Base-by-base conservation (phyloP, 768 basidiomycete genomes). In the Tephrocybe sp. region DNA sequence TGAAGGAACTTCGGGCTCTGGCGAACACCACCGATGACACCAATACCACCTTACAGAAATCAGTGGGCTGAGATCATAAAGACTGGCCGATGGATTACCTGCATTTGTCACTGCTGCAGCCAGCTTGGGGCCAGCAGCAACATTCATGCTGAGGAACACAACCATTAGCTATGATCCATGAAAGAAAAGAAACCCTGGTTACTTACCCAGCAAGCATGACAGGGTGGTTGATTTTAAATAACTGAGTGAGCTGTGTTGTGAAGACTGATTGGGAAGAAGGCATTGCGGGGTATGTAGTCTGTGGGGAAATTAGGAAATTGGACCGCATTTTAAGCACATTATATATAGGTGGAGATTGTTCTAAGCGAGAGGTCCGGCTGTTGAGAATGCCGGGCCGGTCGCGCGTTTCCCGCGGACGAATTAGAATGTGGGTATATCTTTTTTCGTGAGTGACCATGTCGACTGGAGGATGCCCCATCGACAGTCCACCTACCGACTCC, bases 71-170 rank as follows among this genome's bases (percentile, higher is more conserved):
- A 17, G 14, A 14, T 15, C 17, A 17, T 18, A 21, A 21, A 3
- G 14, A 21, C 40, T 17, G 23, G n/a, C 2, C 6, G 32, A 11
- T 24, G 34, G 55, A 66, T 38, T 55, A 76, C 87, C 93, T 18
- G 93, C 82, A 62, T 94, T 94, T n/a, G 90, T 90, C n/a, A 94
- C 90, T 1, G 89, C 83, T 18, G 91, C 93, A 17, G 92, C 92
- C 7, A 94, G 72, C 67, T 77, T 86, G 10, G 91, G 89, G 5
- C 90, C 90, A 41, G 91, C 88, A 45, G 90, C 91, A 26, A 93
- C 84, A 62, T 90, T 91, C 90, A 93, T 92, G 49, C 86, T 80
- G 70, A 34, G 33, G 7, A 39, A 9, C n/a, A n/a, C n/a, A n/a
- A n/a, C n/a, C n/a, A n/a, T n/a, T n/a, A n/a, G n/a, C n/a, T n/a